Base-by-base conservation (phyloP, 495 filamentous ascomycete species). In the Neohortaea acidophila region DNA sequence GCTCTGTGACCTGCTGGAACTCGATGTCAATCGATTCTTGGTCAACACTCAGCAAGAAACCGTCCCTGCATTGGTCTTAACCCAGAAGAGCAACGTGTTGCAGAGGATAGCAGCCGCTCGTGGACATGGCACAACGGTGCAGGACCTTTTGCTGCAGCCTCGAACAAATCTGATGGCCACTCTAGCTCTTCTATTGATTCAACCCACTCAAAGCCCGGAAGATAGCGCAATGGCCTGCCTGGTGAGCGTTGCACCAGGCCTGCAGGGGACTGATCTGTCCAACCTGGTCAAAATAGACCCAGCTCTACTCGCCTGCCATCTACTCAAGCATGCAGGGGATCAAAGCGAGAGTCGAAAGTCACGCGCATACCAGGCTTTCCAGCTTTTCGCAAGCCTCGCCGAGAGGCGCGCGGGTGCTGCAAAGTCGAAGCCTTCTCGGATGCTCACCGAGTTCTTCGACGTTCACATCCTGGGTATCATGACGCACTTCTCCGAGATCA, bases 391-490 rank as follows among this genome's bases (percentile, higher is more conserved):
- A 22, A 64, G 53, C 2, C 65, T 87, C 32, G 68, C 75, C 12
- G 63, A 73, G 26, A 56, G 64, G 32, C 75, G 72, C 59, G 54
- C 57, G 26, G 32, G 62, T 39, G 59, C 70, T 58, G 47, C 70
- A 52, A 59, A 51, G 37, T 53, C 59, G 8, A 80, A 74, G 47
- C 66, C 61, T 30, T 51, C 63, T 13, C 63, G 73, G 28, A 57
- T 69, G n/a, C 58, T 91, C 13, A 77, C 72, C 2, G 54, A 62
- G n/a, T 96, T 91, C 56, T 73, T 96, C 30, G 79, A 92, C 38
- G 67, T 68, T 12, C 78, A 94, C 59, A 75, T 87, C 18, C 72
- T 96, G 15, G 87, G 84, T n/a, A 70, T 96, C 39, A 84, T 92
- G 54, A 70, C 77, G 13, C 73, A 79, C 31, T 73, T 96, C 39